Base-by-base conservation (phyloP, 768 basidiomycete genomes). In the Lactarius evosmus region DNA sequence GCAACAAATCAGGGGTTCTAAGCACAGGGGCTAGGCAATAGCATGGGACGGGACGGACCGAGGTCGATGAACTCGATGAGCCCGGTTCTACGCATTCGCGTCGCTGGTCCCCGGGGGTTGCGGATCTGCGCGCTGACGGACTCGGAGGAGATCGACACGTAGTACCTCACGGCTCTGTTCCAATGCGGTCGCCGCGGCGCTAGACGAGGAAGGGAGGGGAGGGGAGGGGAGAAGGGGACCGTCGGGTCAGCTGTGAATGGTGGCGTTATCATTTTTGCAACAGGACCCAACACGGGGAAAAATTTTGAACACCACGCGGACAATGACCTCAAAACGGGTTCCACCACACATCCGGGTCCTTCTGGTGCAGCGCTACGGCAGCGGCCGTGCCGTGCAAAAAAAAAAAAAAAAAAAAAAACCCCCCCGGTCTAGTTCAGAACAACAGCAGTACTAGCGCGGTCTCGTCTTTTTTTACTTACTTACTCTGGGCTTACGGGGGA, bases 271-370 rank as follows among this genome's bases (percentile, higher is more conserved):
- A n/a, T n/a, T n/a, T n/a, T n/a, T 3, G 32, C 11, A 49, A 30
- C 44, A n/a, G 22, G n/a, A 34, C 34, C 36, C n/a, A n/a, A 4
- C 38, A 63, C 50, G 40, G n/a, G 8, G 60, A 50, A 29, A 34
- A 63, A 16, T 63, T n/a, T n/a, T 63, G 40, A 63, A 63, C 17
- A 41, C 36, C 29, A 58, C 58, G 4, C 63, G 63, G 54, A 61
- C 16, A 30, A 49, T 64, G 27, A 61, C 63, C 30, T 64, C 58
- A 9, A 64, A n/a, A 54, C 16, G 63, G 2, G 25, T 60, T 64
- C 62, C 62, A 60, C 62, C 62, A 63, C 29, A 25, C 50, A 25
- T 53, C 41, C 19, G 63, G 58, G 33, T 64, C 63, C 33, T 55
- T 60, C 58, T 60, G 17, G n/a, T 40, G 14, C 1, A 65, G 44